Percentiles rank a stretch among this genome's conserved stretches.
These are phyloP conservation scores for Teunomyces cretensis DNA, from an alignment of 805 yeast species.

Conservation along the genomic window DNA sequence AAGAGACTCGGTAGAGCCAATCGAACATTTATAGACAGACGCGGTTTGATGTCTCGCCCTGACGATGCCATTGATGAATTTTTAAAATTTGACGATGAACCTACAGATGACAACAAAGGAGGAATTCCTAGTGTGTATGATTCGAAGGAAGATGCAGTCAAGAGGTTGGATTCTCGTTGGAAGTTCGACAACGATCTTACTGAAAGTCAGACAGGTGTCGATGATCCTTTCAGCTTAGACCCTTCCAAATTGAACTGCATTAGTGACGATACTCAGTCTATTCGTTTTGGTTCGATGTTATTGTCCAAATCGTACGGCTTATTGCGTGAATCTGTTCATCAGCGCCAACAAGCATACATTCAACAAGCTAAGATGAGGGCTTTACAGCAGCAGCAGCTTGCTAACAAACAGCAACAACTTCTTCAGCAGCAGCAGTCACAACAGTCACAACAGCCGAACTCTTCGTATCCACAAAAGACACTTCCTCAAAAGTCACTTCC, in stretches of 20 bases:
- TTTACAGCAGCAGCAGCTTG: slow-evolving; percentile 38
- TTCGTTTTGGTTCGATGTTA: slow-evolving; percentile 89
- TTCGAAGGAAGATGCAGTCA: slow-evolving; percentile 42
- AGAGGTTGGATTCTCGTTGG: slow-evolving; percentile 63
- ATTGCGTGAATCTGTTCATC: slow-evolving; percentile 69
- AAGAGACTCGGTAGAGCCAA: slow-evolving; percentile 75
- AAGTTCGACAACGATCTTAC: slow-evolving; percentile 60
- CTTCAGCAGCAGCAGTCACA: slow-evolving; percentile 3
- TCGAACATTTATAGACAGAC: slow-evolving; percentile 72
- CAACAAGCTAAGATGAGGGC: slow-evolving; percentile 53
- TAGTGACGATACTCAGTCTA: slow-evolving; percentile 81
- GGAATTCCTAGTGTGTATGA: slow-evolving; percentile 40
- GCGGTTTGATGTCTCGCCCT: slow-evolving; percentile 46
- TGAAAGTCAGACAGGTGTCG: slow-evolving; percentile 33
- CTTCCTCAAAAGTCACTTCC: not conserved
- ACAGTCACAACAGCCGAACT: slow-evolving; percentile 1
- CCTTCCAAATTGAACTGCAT: slow-evolving; percentile 84
- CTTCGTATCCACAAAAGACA: slow-evolving; percentile 2
- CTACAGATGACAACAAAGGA: slow-evolving; percentile 14
- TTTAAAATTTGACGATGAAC: slow-evolving; percentile 35
- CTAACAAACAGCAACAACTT: slow-evolving; percentile 10
- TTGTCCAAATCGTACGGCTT: slow-evolving; percentile 83
- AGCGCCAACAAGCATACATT: slow-evolving; percentile 52
- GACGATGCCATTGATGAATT: slow-evolving; percentile 38
- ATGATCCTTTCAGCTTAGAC: slow-evolving; percentile 63